phyloP scores from a whole-genome alignment of 352 stramenopile species.

The Phytopythium mirpurense region DNA sequence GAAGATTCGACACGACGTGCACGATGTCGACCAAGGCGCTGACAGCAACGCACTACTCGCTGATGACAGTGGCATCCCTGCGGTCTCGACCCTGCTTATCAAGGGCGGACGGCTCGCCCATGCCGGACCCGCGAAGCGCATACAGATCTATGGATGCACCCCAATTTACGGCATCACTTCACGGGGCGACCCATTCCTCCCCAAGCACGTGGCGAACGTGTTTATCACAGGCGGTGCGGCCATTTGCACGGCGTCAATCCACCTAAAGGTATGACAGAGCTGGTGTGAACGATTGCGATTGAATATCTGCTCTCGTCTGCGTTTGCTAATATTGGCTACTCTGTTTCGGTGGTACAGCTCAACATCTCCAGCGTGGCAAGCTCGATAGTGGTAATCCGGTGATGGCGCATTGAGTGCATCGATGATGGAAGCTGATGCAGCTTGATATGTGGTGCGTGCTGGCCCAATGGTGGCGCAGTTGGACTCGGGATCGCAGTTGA shows the following conservation, averaged over 20 bases:
- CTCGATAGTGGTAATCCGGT: slow-evolving; percentile 31
- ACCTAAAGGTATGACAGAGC: slow-evolving; percentile 34
- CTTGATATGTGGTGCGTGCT: slow-evolving; percentile 3
- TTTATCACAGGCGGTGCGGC: slow-evolving; percentile 65
- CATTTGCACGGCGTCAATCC: slow-evolving; percentile 45
- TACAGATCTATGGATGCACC: slow-evolving; percentile 75
- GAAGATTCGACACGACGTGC: slow-evolving; percentile 36
- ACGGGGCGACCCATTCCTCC: slow-evolving; percentile 45
- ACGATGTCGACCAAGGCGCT: slow-evolving; percentile 11
- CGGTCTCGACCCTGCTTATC: slow-evolving; percentile 42
- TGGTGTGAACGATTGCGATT: no score
- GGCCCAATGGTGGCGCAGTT: slow-evolving; percentile 14
- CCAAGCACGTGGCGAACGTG: slow-evolving; percentile 44
- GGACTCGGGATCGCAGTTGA: slow-evolving; percentile 48
- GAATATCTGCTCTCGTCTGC: no score
- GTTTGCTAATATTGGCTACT: not conserved
- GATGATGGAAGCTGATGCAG: slow-evolving; percentile 7
- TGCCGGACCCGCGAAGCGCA: slow-evolving; percentile 41
- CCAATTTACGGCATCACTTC: slow-evolving; percentile 56
- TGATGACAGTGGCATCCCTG: not conserved
- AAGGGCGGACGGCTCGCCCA: slow-evolving; percentile 53
- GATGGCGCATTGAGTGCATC: no score
- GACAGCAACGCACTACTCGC: not conserved
- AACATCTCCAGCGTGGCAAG: slow-evolving; percentile 34
- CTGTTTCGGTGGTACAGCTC: slow-evolving; percentile 11